Base-by-base conservation (phyloP, 2,329 filamentous ascomycete genomes). In the Aurifilum marmelostoma region DNA sequence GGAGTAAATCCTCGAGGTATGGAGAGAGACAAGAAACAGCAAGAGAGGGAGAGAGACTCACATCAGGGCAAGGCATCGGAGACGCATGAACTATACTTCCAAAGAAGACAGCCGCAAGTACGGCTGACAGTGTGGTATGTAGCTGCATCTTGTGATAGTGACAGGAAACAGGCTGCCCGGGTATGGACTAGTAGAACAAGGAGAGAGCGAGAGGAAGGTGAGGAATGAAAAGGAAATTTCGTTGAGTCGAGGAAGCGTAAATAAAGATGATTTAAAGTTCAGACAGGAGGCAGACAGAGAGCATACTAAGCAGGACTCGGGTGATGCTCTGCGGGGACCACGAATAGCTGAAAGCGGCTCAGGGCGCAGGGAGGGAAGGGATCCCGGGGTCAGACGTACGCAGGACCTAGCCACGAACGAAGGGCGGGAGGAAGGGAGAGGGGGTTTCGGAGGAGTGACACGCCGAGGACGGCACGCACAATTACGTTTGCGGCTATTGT, bases 11-110 rank as follows among this genome's bases (percentile, higher is more conserved):
- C n/a, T n/a, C n/a, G n/a, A n/a, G n/a, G 34, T 34, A 8, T 34
- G 34, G 34, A 34, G 41, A 52, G n/a, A 52, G 50, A 29, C 2
- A 52, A n/a, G 12, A 27, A n/a, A n/a, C n/a, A n/a, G n/a, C 9
- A n/a, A 52, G n/a, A 9, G 43, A 52, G 24, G 27, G 24, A 18
- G 24, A 54, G 52, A 27, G 27, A 66, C 68, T 70, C 14, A 71
- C 70, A 62, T 71, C 70, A 24, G 70, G 70, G 63, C 70, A 71
- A 1, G 68, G 68, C 18, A 68, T 66, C 52, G 70, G 70, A 43
- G 67, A 68, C 4, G 67, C 65, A 43, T 63, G 66, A 21, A 65
- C 67, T 39, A 67, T 63, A 50, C 58, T 67, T 27, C 67, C 69
- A n/a, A 69, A 50, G 65, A 69, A 63, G 41, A 63, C 39, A 34